phyloP scores from a whole-genome alignment of 164 flowering plant genomes.

The Houttuynia cordata region DNA sequence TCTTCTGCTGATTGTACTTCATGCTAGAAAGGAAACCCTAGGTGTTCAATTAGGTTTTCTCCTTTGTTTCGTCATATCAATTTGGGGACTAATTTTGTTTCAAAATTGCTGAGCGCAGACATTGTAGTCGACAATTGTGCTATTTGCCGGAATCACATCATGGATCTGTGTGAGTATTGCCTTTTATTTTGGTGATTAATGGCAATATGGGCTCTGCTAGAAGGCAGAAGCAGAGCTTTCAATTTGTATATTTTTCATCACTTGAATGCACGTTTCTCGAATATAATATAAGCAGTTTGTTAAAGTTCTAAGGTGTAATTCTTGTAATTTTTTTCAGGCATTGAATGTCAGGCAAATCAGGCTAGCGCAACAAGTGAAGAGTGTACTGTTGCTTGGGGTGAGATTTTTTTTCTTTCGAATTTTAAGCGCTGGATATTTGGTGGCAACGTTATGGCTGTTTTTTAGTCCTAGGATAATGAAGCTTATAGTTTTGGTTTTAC shows the following conservation, averaged over 20 bases:
- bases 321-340: conserved; percentile 27
- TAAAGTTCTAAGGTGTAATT: neutral
- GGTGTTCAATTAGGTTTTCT: neutral
- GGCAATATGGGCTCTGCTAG: neutral
- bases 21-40: neutral
- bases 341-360: conserved; percentile 81
- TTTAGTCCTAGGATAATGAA: no score
- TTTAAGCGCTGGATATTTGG: neutral
- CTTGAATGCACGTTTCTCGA: neutral
- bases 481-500: no score
- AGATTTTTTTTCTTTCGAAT: conserved; percentile 1
- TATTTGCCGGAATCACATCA: conserved; percentile 79
- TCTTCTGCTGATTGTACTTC: neutral
- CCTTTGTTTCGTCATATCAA: neutral
- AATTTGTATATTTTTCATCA: no score
- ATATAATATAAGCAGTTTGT: no score
- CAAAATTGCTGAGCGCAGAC: conserved; percentile 27
- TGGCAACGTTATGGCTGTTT: neutral
- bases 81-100: neutral
- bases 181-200: neutral
- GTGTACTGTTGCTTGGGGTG: conserved; percentile 84
- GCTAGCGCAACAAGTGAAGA: conserved; percentile 86
- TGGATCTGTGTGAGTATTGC: conserved; percentile 69
- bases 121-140: conserved; percentile 80
- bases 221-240: neutral